Evolutionary conservation across 2,329 filamentous ascomycete genomes (phyloP), one percentile per base, ranked within the genome.

Genomic region (Exophiala bonariae): DNA sequence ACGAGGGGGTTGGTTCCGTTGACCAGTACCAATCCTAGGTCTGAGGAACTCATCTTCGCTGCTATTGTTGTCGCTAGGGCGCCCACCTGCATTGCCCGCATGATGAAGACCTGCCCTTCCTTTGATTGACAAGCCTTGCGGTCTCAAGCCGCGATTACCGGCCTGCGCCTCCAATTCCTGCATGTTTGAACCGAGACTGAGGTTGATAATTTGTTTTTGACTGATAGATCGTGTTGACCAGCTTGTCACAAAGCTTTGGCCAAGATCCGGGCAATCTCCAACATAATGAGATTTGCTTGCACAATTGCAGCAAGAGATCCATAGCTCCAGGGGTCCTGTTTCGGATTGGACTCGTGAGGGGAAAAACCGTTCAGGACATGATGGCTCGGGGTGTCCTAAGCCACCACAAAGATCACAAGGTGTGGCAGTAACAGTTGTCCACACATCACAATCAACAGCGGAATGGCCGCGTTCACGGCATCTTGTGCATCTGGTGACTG

Each of bases 401-500:
- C 74, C 74, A 31, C 68, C 68, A 63, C 86, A 89, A 26, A 82
- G 69, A 9, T 79, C 78, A 61, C 86, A 89, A 2, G 76, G 74
- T 37, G 77, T 67, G 17, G 74, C 73, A 45, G 83, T 80, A 13
- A 73, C 73, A 52, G 75, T 75, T 13, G 86, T 71, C 50, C 81
- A 80, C 52, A 85, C 80, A 2, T 65, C 58, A 60, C 85, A 89
- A 6, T 66, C 56, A 1, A 64, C 57, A 14, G 67, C 64, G 41
- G 59, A 57, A 59, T 89, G 86, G 8, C 85, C 85, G 34, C 78
- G 69, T 63, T 84, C 79, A 38, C 73, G 76, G 64, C 86, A 89
- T 60, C 80, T 82, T 39, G 66, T 60, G 55, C 71, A 74, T 53
- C 70, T 60, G 49, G 63, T 59, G 61, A 69, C 68, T 18, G 60